Conservation (phyloP, 768 basidiomycete species). For the Mycena rosella region DNA sequence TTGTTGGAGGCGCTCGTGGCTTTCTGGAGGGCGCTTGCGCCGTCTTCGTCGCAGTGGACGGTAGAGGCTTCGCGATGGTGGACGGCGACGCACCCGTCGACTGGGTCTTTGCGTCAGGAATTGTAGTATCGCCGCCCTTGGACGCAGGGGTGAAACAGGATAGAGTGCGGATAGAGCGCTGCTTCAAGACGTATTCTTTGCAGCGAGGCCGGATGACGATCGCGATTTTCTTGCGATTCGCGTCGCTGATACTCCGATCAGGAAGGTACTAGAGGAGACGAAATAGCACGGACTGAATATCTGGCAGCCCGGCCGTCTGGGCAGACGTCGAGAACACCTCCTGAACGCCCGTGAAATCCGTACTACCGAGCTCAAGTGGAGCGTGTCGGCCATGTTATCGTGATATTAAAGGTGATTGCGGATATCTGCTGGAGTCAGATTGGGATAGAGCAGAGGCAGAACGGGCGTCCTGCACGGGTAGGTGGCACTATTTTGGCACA, state of each 20-base stretch:
- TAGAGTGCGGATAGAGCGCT: slow-evolving; percentile 23
- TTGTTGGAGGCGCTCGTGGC: neutral
- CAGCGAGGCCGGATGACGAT: slow-evolving; percentile 23
- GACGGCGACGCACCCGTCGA: too few species aligned
- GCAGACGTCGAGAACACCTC: neutral
- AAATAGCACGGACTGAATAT: slow-evolving; percentile 16
- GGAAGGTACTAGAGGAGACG: neutral
- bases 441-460: neutral
- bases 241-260: slow-evolving; percentile 21
- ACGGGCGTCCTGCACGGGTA: slow-evolving; percentile 10
- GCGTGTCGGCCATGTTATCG: slow-evolving; percentile 12
- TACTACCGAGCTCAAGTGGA: neutral
- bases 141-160: slow-evolving; percentile 17
- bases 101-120: neutral
- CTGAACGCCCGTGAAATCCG: neutral
- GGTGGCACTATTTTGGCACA: slow-evolving; percentile 7
- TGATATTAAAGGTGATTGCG: neutral
- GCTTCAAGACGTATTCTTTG: slow-evolving; percentile 31
- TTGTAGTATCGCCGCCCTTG: neutral
- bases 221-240: slow-evolving; percentile 30
- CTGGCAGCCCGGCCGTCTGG: neutral
- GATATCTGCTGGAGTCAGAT: neutral
- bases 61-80: neutral
- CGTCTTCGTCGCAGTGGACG: too few species aligned
- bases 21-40: too few species aligned